phyloP scores from a whole-genome alignment of 768 basidiomycete genomes.

The Tricholoma matsutake region DNA sequence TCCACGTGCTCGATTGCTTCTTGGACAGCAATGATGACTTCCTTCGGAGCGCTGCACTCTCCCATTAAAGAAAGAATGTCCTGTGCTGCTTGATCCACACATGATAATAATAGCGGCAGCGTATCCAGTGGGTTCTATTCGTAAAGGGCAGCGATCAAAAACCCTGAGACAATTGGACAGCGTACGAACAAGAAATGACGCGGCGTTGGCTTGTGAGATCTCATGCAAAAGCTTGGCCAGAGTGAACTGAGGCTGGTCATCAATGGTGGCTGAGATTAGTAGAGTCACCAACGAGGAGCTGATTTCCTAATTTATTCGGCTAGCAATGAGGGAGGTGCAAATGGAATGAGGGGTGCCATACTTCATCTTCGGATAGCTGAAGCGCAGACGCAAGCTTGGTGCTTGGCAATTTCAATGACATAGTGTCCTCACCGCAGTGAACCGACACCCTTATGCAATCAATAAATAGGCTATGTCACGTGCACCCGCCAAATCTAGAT shows the following conservation, averaged over 20 bases:
- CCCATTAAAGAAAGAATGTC: constrained; percentile 40
- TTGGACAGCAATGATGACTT: constrained; percentile 44
- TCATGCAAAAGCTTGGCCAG: constrained; percentile 31
- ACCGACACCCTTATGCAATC: no score
- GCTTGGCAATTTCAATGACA: background rate
- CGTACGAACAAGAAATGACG: constrained; percentile 20
- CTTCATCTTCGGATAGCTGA: background rate
- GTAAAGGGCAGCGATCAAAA: background rate
- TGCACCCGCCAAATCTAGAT: no score
- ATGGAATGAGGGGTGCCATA: background rate
- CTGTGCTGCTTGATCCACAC: constrained; percentile 32
- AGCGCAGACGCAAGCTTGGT: background rate
- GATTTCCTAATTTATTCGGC: constrained; percentile 21
- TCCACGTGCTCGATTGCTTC: constrained; percentile 41
- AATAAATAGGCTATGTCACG: no score
- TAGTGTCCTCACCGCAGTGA: no score
- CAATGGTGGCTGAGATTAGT: constrained; percentile 33
- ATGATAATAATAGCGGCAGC: constrained; percentile 39
- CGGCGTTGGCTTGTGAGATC: constrained; percentile 21
- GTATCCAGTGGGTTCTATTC: constrained; percentile 43
- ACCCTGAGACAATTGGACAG: background rate
- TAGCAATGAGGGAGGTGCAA: background rate
- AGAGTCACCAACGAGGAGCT: constrained; percentile 29
- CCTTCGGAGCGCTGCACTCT: constrained; percentile 41
- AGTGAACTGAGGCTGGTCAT: constrained; percentile 23